A percentile compares a stretch with the other conserved stretches of the same genome.
Conservation (phyloP, 2,329 filamentous ascomycete genomes). For the Xylariaceae sp. region DNA sequence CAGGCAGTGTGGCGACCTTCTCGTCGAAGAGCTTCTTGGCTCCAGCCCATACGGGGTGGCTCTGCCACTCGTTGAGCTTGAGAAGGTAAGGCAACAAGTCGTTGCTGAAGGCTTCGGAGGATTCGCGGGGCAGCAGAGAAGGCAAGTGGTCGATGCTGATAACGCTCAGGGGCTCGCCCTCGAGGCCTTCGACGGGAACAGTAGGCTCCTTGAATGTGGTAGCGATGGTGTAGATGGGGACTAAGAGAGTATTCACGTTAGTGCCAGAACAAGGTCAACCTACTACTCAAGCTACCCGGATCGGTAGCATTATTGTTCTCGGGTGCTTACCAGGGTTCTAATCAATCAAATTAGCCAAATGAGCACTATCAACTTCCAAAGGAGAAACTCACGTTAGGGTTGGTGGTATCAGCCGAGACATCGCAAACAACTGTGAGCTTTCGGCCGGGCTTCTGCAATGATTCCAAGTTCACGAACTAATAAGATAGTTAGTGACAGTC, state of each 20-base stretch:
- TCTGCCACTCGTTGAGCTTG: slow-evolving; percentile 68
- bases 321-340: slow-evolving; percentile 39
- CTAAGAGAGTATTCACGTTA: slow-evolving; percentile 25
- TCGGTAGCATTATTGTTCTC: neutral
- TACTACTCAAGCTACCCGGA: slow-evolving; percentile 1
- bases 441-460: slow-evolving; percentile 61
- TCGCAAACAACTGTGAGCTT: slow-evolving; percentile 77
- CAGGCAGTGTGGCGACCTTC: slow-evolving; percentile 68
- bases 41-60: slow-evolving; percentile 72
- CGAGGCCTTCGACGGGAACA: slow-evolving; percentile 61
- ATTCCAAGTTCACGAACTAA: slow-evolving; percentile 70
- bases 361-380: neutral
- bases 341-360: neutral
- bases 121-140: slow-evolving; percentile 76
- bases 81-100: slow-evolving; percentile 74
- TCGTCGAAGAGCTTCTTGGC: slow-evolving; percentile 80
- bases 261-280: slow-evolving; percentile 2
- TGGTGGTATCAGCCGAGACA: slow-evolving; percentile 70
- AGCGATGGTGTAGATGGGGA: slow-evolving; percentile 78
- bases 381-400: slow-evolving; percentile 44
- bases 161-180: slow-evolving; percentile 61
- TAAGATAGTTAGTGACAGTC: slow-evolving; percentile 50
- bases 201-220: slow-evolving; percentile 84
- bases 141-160: slow-evolving; percentile 87
- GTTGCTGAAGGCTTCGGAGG: slow-evolving; percentile 76